Conservation (phyloP, 768 basidiomycete genomes). For the Boletus rubropictus region DNA sequence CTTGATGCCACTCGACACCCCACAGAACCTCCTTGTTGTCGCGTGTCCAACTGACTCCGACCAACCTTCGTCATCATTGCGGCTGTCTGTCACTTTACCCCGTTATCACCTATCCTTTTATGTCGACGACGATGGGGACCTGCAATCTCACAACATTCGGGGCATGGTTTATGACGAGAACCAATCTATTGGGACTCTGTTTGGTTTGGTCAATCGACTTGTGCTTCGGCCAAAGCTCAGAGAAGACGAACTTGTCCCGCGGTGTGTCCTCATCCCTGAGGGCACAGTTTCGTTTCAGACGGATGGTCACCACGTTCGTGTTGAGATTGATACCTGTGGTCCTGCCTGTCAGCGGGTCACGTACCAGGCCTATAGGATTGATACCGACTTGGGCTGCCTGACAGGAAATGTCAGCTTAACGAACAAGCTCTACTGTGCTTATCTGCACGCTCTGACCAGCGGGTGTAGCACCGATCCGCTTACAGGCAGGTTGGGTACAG, state of each 20-base stretch:
- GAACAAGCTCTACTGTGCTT: constrained; percentile 33
- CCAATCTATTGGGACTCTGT: constrained; percentile 41
- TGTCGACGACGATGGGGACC: constrained; percentile 25
- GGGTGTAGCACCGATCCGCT: constrained; percentile 40
- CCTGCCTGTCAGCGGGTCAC: constrained; percentile 1
- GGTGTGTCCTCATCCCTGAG: constrained; percentile 37
- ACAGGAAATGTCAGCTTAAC: constrained; percentile 23
- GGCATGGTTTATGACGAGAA: constrained; percentile 37
- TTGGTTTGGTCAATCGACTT: constrained; percentile 38
- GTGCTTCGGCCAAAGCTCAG: constrained; percentile 32
- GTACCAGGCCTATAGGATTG: constrained; percentile 29
- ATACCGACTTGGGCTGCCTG: constrained; percentile 29
- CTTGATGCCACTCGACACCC: constrained; percentile 22
- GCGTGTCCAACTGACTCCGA: not conserved
- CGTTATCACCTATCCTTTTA: constrained; percentile 40
- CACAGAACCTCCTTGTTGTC: constrained; percentile 21
- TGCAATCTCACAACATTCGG: constrained; percentile 39
- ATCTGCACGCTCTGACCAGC: constrained; percentile 44
- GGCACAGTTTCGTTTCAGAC: constrained; percentile 21
- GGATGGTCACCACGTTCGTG: constrained; percentile 14
- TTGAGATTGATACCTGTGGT: constrained; percentile 6
- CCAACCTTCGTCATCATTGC: not conserved
- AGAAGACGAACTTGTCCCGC: constrained; percentile 4
- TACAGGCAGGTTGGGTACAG: constrained; percentile 38
- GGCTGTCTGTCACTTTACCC: constrained; percentile 32